phyloP scores from a whole-genome alignment of 106 monocot species.

The Allium sativum region DNA sequence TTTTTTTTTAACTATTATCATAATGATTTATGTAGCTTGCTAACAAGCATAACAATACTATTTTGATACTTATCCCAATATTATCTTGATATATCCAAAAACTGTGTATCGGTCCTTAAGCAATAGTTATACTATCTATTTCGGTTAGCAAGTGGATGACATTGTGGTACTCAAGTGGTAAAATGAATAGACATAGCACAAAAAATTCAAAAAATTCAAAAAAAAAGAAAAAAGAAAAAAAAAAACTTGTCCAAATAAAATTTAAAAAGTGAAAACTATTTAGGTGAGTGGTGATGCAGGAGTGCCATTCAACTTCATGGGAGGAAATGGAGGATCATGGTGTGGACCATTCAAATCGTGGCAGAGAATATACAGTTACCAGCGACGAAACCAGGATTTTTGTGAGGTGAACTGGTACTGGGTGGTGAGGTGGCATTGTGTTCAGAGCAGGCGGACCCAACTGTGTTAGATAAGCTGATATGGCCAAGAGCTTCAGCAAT shows the following conservation, averaged over 20 bases:
- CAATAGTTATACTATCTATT: no score
- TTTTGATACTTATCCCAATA: no score
- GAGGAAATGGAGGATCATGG: constrained; percentile 72
- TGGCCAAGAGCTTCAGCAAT: constrained; percentile 78
- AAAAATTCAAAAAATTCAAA: no score
- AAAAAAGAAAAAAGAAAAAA: no score
- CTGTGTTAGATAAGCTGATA: constrained; percentile 59
- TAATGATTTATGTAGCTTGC: no score
- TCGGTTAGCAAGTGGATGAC: no score
- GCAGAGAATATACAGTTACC: constrained; percentile 91
- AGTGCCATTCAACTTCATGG: constrained; percentile 19
- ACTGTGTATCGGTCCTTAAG: no score
- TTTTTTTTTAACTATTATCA: no score
- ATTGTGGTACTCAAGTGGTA: no score
- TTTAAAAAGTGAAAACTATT: constrained; percentile 6
- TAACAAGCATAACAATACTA: no score
- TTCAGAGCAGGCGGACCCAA: constrained; percentile 73
- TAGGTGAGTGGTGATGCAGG: constrained; percentile 13
- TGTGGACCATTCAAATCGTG: constrained; percentile 85
- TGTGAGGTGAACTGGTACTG: constrained; percentile 65
- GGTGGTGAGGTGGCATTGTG: constrained; percentile 77
- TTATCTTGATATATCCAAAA: no score
- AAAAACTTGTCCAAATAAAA: not conserved
- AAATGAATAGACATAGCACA: no score
- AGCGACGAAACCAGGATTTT: constrained; percentile 63